Conservation (phyloP, 495 filamentous ascomycete genomes). For the Neurospora tetrasperma region DNA sequence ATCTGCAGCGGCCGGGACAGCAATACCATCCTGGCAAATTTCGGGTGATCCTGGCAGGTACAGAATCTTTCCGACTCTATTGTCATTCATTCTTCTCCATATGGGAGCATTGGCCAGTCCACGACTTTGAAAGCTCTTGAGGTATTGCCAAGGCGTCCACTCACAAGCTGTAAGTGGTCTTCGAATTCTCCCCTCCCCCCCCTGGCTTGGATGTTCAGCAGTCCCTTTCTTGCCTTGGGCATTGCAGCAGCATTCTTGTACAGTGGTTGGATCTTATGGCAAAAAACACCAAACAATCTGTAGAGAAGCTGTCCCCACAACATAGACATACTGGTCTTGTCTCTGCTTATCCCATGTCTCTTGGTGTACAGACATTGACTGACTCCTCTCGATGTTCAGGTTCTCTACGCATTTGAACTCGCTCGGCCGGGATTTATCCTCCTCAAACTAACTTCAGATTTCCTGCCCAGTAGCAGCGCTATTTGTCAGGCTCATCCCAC, state of each 20-base stretch:
- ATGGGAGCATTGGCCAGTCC: background rate
- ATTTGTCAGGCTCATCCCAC: conserved; percentile 14
- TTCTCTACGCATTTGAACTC: conserved; percentile 5
- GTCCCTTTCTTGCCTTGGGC: conserved; percentile 18
- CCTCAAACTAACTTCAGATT: background rate
- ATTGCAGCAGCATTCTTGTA: conserved; percentile 9
- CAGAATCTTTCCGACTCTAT: background rate
- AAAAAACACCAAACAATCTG: background rate
- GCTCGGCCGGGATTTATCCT: conserved; percentile 10
- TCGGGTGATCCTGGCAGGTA: background rate
- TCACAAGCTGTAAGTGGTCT: conserved; percentile 32
- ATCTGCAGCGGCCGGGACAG: background rate
- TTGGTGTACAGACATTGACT: conserved; percentile 12
- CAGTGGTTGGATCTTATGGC: conserved; percentile 10
- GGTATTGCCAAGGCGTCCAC: conserved; percentile 21
- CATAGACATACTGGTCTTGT: background rate
- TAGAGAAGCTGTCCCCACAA: background rate
- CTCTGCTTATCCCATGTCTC: conserved; percentile 8
- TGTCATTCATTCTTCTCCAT: background rate
- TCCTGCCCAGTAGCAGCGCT: conserved; percentile 4
- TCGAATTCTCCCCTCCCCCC: conserved; percentile 15
- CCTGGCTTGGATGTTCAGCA: conserved; percentile 24
- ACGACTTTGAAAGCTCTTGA: background rate
- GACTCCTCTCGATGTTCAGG: conserved; percentile 7
- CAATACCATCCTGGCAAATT: background rate